Conservation (phyloP, 257 asterid genomes). For the Capsicum baccatum region DNA sequence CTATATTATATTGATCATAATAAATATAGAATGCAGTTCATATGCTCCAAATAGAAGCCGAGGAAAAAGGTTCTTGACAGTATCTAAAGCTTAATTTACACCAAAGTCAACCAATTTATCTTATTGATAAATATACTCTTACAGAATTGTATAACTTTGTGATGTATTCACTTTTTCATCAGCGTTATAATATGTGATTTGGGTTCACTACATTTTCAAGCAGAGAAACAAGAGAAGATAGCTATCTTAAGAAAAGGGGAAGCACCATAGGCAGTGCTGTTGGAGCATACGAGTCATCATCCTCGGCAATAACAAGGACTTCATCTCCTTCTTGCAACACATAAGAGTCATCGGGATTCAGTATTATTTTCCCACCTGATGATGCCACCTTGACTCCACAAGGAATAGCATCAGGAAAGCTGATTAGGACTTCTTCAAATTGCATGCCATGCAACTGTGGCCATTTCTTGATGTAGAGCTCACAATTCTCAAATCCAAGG, state of each 20-base stretch:
- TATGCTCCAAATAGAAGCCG: neutral
- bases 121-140: neutral
- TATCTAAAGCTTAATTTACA: neutral
- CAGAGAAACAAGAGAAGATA: neutral
- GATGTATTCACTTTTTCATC: conserved; percentile 10
- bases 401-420: conserved; percentile 92
- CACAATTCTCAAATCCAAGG: conserved; percentile 92
- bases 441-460: conserved; percentile 80
- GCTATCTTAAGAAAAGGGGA: conserved; percentile 33
- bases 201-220: conserved; percentile 13
- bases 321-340: conserved; percentile 88
- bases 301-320: conserved; percentile 93
- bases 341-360: conserved; percentile 84
- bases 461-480: conserved; percentile 86
- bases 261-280: conserved; percentile 76
- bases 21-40: neutral
- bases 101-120: conserved; percentile 1
- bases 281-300: conserved; percentile 85
- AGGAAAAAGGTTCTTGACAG: neutral
- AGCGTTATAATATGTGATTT: neutral
- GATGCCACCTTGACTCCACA: conserved; percentile 91
- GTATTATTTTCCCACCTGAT: conserved; percentile 75
- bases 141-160: neutral
- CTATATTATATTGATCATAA: neutral
- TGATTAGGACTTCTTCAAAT: conserved; percentile 83